phyloP scores from a whole-genome alignment of 225 moss, liverwort and hornwort species.

The Polytrichum commune region DNA sequence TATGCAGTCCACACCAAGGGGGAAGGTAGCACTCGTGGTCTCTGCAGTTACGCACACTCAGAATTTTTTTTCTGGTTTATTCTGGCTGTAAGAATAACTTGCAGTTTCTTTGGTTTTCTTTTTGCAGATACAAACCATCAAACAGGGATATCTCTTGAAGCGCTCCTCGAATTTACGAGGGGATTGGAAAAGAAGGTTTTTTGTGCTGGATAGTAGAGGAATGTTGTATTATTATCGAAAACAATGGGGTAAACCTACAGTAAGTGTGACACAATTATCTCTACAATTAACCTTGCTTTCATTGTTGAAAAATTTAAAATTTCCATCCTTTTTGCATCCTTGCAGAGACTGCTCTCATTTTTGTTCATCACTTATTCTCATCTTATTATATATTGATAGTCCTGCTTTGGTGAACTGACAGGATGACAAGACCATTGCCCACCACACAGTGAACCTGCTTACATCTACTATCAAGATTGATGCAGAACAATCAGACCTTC shows the following conservation, averaged over 20 bases:
- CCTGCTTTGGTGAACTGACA: conserved; percentile 19
- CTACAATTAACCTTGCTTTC: background rate
- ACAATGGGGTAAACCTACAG: conserved; percentile 95
- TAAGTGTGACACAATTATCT: conserved; percentile 26
- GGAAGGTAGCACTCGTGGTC: conserved; percentile 47
- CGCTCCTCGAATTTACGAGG: conserved; percentile 88
- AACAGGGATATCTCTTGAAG: conserved; percentile 93
- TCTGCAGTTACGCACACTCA: conserved; percentile 3
- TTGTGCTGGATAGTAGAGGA: conserved; percentile 90
- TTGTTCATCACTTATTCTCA: too few species aligned
- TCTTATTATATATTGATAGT: too few species aligned
- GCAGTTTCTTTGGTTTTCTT: conserved; percentile 13
- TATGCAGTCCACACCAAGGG: conserved; percentile 98
- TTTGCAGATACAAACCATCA: conserved; percentile 80
- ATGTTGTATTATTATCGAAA: conserved; percentile 93
- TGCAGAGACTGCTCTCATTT: too few species aligned
- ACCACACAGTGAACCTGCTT: conserved; percentile 85
- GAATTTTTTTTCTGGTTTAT: too few species aligned
- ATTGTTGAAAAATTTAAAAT: conserved; percentile 4
- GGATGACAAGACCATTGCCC: conserved; percentile 95
- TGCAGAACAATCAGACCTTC: conserved; percentile 91
- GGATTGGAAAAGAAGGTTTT: conserved; percentile 95
- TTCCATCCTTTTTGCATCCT: too few species aligned
- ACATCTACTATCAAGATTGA: conserved; percentile 94
- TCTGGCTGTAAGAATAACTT: conserved; percentile 7